A percentile compares a stretch with the other conserved stretches of the same genome.
phyloP scores from a whole-genome alignment of 352 stramenopile species.

The Plasmopara halstedii region DNA sequence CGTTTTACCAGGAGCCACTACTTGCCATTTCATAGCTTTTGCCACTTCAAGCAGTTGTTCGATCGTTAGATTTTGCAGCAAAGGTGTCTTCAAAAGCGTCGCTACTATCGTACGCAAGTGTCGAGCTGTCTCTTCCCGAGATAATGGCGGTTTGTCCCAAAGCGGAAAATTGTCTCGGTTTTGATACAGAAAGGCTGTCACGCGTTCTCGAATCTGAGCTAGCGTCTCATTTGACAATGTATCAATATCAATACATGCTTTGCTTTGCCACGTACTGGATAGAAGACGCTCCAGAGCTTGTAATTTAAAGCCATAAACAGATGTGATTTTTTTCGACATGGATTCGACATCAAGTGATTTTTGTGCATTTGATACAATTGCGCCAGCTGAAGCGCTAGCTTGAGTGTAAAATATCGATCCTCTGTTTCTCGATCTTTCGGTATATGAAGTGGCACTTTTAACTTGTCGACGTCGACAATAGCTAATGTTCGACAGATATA shows the following conservation, averaged over 20 bases:
- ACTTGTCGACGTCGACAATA: too few species aligned
- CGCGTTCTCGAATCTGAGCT: conserved; percentile 41
- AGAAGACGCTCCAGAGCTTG: conserved; percentile 45
- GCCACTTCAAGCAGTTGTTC: conserved; percentile 52
- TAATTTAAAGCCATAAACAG: conserved; percentile 51
- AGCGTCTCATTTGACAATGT: conserved; percentile 24
- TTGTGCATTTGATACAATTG: conserved; percentile 8
- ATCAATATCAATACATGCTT: conserved; percentile 3
- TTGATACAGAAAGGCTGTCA: conserved; percentile 47
- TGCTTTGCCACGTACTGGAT: conserved; percentile 15
- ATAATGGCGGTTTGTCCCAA: conserved; percentile 42
- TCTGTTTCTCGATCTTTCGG: too few species aligned
- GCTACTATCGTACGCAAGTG: conserved; percentile 30
- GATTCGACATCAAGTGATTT: background rate
- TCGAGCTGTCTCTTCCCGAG: conserved; percentile 40
- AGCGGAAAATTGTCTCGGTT: conserved; percentile 52
- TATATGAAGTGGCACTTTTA: too few species aligned
- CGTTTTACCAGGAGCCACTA: conserved; percentile 7
- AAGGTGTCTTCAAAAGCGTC: conserved; percentile 18
- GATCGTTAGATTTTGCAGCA: conserved; percentile 31
- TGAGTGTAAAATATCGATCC: too few species aligned
- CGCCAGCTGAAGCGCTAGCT: conserved; percentile 7
- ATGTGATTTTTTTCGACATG: conserved; percentile 13
- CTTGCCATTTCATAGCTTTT: conserved; percentile 31
- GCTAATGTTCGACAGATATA: too few species aligned